phyloP scores from a whole-genome alignment of 495 filamentous ascomycete genomes.

The Aspergillus carlsbadensis region DNA sequence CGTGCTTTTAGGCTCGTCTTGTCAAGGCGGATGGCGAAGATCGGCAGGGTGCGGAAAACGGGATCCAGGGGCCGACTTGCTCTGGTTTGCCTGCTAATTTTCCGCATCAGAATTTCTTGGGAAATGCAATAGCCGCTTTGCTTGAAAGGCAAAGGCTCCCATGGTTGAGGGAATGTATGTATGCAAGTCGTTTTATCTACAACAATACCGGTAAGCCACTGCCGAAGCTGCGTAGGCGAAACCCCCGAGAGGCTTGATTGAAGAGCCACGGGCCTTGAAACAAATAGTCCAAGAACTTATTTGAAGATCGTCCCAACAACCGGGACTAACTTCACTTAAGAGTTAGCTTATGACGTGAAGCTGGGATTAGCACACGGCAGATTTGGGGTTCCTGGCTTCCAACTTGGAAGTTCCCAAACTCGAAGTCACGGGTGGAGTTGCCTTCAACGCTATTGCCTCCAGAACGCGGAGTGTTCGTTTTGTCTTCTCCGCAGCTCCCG shows the following conservation, averaged over 20 bases:
- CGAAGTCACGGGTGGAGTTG: not conserved
- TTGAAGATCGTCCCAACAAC: not conserved
- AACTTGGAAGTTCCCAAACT: too few relatives aligned
- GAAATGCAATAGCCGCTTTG: not conserved
- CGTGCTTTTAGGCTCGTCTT: not conserved
- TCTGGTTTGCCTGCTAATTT: not conserved
- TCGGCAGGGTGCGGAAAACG: conserved; percentile 15
- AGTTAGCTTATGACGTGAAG: not conserved
- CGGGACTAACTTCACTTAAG: not conserved
- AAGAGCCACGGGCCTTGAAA: not conserved
- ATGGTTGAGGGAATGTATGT: too few relatives aligned
- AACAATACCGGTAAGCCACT: conserved; percentile 2
- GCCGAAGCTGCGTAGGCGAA: not conserved
- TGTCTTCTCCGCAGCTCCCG: not conserved
- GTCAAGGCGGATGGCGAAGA: conserved; percentile 9
- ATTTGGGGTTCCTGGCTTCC: not conserved
- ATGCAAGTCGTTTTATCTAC: not conserved
- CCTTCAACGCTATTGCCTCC: not conserved
- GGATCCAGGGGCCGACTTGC: conserved; percentile 8
- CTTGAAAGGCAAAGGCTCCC: not conserved
- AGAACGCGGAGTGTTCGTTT: not conserved
- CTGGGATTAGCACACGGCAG: not conserved
- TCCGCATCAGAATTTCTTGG: not conserved
- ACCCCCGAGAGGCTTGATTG: too few relatives aligned
- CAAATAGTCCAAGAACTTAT: too few relatives aligned